Percentiles rank a stretch among this genome's conserved stretches.
Evolutionary conservation across 1,139 yeast genomes (phyloP).

Genomic region (Kodamaea derodonti): DNA sequence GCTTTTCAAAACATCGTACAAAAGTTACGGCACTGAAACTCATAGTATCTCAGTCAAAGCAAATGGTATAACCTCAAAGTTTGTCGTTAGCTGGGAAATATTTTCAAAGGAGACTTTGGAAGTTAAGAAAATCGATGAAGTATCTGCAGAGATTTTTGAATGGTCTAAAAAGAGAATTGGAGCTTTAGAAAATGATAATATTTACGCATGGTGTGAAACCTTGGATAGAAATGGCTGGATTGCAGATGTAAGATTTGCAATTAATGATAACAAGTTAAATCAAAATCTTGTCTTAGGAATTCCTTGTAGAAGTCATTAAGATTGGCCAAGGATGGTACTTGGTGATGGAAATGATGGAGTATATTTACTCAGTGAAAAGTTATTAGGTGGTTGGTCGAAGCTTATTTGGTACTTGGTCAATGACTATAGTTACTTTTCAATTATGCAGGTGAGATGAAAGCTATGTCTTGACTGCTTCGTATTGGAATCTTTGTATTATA

Average conservation of each 20-base stretch:
- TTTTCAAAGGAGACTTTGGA: background rate
- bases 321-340: too few species aligned
- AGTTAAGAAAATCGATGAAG: background rate
- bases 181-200: background rate
- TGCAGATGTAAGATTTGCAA: background rate
- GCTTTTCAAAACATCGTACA: background rate
- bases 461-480: too few species aligned
- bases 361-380: too few species aligned
- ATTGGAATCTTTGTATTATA: too few species aligned
- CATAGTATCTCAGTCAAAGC: background rate
- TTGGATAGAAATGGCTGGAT: background rate
- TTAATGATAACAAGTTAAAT: background rate
- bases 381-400: too few species aligned
- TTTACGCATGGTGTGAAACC: slow-evolving; percentile 1
- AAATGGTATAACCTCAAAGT: background rate
- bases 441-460: too few species aligned
- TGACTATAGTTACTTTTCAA: too few species aligned
- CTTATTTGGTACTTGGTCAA: too few species aligned
- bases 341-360: too few species aligned
- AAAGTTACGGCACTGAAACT: background rate
- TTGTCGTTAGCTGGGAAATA: background rate
- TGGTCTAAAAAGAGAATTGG: background rate
- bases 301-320: background rate
- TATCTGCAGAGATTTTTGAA: background rate
- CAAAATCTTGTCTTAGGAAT: background rate